These are phyloP conservation scores for Cynanchum wilfordii DNA, from an alignment of 257 asterid species.

Conservation along the genomic window DNA sequence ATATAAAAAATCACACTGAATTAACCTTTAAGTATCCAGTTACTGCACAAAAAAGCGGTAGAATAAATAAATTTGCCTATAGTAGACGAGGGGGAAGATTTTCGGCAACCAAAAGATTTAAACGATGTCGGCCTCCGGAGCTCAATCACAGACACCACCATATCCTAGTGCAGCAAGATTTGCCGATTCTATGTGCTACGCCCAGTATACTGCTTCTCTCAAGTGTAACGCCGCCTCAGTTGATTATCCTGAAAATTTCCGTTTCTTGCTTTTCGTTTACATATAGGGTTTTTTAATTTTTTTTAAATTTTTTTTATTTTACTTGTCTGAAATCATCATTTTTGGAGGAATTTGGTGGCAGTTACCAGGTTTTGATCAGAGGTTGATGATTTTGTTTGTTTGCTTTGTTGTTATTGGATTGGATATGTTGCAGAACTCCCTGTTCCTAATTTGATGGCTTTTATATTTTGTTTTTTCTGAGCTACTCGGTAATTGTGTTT, in stretches of 20 bases:
- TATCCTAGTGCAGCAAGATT: constrained; percentile 71
- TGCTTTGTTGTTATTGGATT: neutral
- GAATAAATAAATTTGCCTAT: too few relatives aligned
- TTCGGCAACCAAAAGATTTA: neutral
- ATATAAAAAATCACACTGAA: too few relatives aligned
- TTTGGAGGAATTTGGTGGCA: neutral
- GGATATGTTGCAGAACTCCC: neutral
- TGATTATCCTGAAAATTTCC: neutral
- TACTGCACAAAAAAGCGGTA: too few relatives aligned
- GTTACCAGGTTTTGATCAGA: neutral
- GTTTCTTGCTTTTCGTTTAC: neutral
- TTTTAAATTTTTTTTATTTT: too few relatives aligned
- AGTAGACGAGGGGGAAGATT: neutral
- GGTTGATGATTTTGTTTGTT: neutral
- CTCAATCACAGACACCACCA: constrained; percentile 40
- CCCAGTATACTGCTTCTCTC: constrained; percentile 84
- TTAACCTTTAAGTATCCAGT: too few relatives aligned
- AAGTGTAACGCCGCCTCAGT: constrained; percentile 44
- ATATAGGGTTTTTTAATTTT: neutral
- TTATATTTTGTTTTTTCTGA: neutral
- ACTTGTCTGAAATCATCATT: too few relatives aligned
- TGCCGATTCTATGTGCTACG: constrained; percentile 72
- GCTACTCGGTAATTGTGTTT: neutral
- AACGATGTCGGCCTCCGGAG: constrained; percentile 43
- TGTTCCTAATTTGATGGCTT: neutral